Conservation (phyloP, 2,329 filamentous ascomycete species). For the Cercospora berteroae region DNA sequence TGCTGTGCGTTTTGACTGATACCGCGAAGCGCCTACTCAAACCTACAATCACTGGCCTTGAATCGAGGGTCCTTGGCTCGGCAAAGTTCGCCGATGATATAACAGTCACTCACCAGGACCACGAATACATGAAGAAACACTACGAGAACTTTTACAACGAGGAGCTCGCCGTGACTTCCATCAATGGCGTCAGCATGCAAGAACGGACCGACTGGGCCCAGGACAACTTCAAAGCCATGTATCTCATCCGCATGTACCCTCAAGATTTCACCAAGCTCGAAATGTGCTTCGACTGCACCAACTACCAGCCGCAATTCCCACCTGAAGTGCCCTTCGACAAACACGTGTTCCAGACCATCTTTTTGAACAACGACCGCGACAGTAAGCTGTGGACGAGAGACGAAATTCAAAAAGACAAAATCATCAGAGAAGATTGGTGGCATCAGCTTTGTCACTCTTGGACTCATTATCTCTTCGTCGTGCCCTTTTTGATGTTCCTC, state of each 20-base stretch:
- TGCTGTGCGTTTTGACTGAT: constrained; percentile 61
- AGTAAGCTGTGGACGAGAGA: constrained; percentile 58
- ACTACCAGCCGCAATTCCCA: constrained; percentile 72
- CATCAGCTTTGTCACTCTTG: constrained; percentile 64
- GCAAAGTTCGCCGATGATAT: constrained; percentile 70
- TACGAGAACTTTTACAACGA: constrained; percentile 63
- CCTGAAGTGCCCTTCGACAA: constrained; percentile 53
- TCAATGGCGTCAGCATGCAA: constrained; percentile 46
- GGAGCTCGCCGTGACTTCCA: constrained; percentile 45
- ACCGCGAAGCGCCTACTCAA: constrained; percentile 60
- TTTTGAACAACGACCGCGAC: constrained; percentile 58
- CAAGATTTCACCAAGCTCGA: constrained; percentile 56
- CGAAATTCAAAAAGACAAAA: constrained; percentile 58
- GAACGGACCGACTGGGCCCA: constrained; percentile 47
- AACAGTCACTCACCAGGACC: constrained; percentile 67
- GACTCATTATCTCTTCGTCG: constrained; percentile 63
- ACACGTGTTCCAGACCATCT: constrained; percentile 70
- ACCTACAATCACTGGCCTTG: constrained; percentile 57
- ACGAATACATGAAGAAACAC: constrained; percentile 63
- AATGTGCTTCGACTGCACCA: constrained; percentile 70
- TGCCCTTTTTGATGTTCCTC: constrained; percentile 70
- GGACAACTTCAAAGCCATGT: constrained; percentile 62
- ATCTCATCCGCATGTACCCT: constrained; percentile 61
- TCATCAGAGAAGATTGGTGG: constrained; percentile 66
- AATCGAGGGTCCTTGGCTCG: constrained; percentile 67